Base-by-base conservation (phyloP, 83 land plant genomes). In the Picea engelmannii region DNA sequence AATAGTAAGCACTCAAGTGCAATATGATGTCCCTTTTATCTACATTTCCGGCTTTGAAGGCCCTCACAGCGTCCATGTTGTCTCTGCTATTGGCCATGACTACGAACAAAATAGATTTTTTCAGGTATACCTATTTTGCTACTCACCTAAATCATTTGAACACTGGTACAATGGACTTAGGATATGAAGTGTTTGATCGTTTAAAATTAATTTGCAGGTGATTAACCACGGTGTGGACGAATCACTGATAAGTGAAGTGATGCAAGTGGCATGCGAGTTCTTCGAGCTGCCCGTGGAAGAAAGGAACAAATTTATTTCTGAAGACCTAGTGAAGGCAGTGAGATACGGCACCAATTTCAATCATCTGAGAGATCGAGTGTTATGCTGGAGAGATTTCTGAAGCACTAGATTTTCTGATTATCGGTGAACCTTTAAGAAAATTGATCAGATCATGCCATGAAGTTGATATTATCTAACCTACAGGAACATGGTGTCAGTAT, bases 371-470 rank as follows among this genome's bases (percentile, higher is more conserved):
- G 94, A 92, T 63, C 35, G 81, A 4, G 89, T 90, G 6, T 92
- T 88, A 44, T 90, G 89, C 60, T 92, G 94, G 94, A 87, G 94
- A 62, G 92, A 92, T 44, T 92, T 68, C 81, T 92, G 69, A 92
- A 92, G 83, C 84, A 88, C 15, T 79, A 77, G 84, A 73, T 92
- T 92, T 4, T 18, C 68, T 3, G 94, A 89, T 49, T 81, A 87
- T 7, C 87, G 93, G 93, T 89, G 11, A 23, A 15, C 3, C 58
- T 55, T 4, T 52, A 3, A 12, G 58, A 12, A 55, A 55, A 12
- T 2, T 12, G 15, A 55, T 55, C 0, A 55, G 58, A 55, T 55
- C 58, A 2, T 55, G 0, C 13, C 12, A 55, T 55, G 2, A 55
- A 55, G 58, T 11, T 11, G 58, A 11, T 55, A 55, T 12, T 55